phyloP scores from a whole-genome alignment of 345 rosid species.

The Eucalyptus leucophloia region DNA sequence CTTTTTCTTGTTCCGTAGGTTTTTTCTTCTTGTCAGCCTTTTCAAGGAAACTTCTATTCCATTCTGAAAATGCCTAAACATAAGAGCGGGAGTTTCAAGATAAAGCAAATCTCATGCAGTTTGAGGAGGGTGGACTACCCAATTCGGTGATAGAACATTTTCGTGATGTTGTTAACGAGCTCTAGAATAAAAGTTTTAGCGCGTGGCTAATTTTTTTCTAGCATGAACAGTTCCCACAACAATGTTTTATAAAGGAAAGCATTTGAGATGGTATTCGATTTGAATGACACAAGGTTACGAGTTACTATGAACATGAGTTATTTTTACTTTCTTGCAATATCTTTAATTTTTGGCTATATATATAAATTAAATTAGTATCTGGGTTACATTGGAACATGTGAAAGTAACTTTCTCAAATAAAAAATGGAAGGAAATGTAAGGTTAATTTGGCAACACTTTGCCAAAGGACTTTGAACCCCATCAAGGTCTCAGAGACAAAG shows the following conservation, averaged over 20 bases:
- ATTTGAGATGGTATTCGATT: neutral
- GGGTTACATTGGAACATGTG: neutral
- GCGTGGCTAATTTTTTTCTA: neutral
- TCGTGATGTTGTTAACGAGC: too few species aligned
- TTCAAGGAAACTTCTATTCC: neutral
- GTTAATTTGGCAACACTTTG: neutral
- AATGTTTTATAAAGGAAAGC: neutral
- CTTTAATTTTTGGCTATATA: neutral
- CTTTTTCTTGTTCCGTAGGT: neutral
- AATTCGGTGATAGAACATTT: too few species aligned
- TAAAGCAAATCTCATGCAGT: neutral
- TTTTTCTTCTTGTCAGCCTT: neutral
- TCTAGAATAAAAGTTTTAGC: too few species aligned
- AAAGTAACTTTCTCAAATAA: too few species aligned
- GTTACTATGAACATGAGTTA: too few species aligned
- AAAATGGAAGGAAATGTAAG: neutral
- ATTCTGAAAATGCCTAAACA: neutral
- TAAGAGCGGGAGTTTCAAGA: neutral
- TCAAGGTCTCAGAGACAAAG: neutral
- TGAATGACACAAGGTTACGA: neutral
- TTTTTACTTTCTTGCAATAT: too few species aligned
- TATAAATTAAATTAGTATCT: too few species aligned
- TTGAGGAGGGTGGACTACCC: neutral
- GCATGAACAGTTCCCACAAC: neutral
- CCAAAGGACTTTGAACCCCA: neutral